Evolutionary conservation across 805 yeast species (phyloP).

Genomic region (Jamesozyma jinghongensis): DNA sequence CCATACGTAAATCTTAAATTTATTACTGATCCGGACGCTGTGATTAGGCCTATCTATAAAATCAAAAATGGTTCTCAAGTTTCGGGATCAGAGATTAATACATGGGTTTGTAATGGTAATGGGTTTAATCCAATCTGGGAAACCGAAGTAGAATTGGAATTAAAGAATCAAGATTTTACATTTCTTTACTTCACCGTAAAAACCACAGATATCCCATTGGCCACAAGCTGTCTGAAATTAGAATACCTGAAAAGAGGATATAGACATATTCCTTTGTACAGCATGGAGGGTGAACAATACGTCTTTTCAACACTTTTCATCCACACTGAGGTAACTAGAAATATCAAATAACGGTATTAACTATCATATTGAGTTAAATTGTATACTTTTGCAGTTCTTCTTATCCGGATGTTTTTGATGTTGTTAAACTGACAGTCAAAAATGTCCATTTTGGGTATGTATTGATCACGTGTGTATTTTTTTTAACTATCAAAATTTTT

Average conservation of each 20-base stretch:
- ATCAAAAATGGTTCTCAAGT: constrained; percentile 15
- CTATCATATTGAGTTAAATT: too few relatives aligned
- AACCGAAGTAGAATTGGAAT: constrained; percentile 36
- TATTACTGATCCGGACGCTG: constrained; percentile 10
- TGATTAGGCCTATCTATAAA: constrained; percentile 14
- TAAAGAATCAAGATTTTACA: constrained; percentile 36
- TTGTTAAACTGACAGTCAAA: too few relatives aligned
- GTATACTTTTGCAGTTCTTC: too few relatives aligned
- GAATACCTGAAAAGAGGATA: constrained; percentile 67
- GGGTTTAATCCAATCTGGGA: constrained; percentile 90
- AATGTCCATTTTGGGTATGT: background rate
- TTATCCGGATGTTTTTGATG: too few relatives aligned
- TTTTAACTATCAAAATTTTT: too few relatives aligned
- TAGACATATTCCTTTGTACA: constrained; percentile 71
- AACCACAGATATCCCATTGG: constrained; percentile 39
- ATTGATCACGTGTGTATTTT: background rate
- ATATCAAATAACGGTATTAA: too few relatives aligned
- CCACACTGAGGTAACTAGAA: constrained; percentile 9
- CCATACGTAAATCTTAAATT: constrained; percentile 22
- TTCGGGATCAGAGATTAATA: constrained; percentile 12
- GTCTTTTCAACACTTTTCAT: constrained; percentile 50
- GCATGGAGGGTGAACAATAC: constrained; percentile 70
- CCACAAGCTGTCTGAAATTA: constrained; percentile 53
- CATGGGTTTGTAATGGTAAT: constrained; percentile 43
- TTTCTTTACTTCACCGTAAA: constrained; percentile 49